Evolutionary conservation across 768 basidiomycete species (phyloP), one percentile per base, ranked within the genome.

Genomic region (Mycena vitilis): DNA sequence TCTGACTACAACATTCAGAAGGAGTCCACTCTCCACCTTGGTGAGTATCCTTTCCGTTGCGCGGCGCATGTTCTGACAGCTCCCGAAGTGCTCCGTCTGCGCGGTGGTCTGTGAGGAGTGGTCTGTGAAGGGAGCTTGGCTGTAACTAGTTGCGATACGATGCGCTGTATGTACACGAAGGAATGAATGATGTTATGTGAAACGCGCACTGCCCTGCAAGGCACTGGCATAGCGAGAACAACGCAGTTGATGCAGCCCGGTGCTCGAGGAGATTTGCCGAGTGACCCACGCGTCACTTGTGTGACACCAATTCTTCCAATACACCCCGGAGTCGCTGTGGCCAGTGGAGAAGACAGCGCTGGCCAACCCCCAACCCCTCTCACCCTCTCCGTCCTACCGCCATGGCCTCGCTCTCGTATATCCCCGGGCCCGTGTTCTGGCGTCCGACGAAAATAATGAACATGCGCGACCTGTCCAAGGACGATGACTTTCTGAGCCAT

Each of bases 401-500:
- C 61, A 61, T 73, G 66, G 37, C 68, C 45, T 67, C 63, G 55
- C 75, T 73, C 60, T 68, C 67, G 63, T 67, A 61, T 64, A 34
- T 65, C 54, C 69, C 70, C 56, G 72, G 75, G 47, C 61, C 75
- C 65, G 75, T 90, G 65, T 73, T 81, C 81, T 95, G 93, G 93
- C 89, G 91, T 49, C 90, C 90, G 22, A 95, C 93, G 56, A 94
- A 92, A 84, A 90, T 93, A 73, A 95, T 95, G 93, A 93, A 93
- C 82, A 91, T 93, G 86, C 87, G 88, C 80, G 94, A 95, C 87
- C 87, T 95, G 69, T 92, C 94, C 75, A 90, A 88, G 79, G 94
- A 95, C 81, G 94, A 95, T 78, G 94, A 95, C 81, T 95, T 95
- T 78, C 89, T 95, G 77, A 92, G 91, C 75, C 92, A 95, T 81